These are phyloP conservation scores for Solanum medicagineum DNA, from an alignment of 257 asterid species.

Conservation along the genomic window DNA sequence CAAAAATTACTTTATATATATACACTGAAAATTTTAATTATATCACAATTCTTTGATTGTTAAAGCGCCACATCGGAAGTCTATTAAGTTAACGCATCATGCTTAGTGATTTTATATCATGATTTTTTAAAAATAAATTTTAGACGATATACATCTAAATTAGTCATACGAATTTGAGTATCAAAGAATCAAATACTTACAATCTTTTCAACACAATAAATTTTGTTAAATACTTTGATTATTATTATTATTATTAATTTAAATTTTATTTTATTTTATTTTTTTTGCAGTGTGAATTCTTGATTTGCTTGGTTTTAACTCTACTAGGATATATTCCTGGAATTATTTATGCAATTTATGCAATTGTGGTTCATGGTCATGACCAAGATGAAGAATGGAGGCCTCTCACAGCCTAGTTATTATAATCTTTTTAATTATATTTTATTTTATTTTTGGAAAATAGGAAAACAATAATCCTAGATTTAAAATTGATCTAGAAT, in stretches of 20 bases:
- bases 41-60: neutral
- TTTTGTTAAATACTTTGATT: neutral
- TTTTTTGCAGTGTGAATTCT: constrained; percentile 45
- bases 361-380: constrained; percentile 33
- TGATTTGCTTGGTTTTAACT: constrained; percentile 24
- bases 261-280: neutral
- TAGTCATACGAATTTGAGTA: neutral
- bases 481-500: neutral
- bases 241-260: neutral
- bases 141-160: neutral
- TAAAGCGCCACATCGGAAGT: too few relatives aligned
- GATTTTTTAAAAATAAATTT: neutral
- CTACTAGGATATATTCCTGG: constrained; percentile 55
- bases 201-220: neutral
- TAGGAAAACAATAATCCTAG: neutral
- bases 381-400: constrained; percentile 19
- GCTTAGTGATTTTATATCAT: neutral
- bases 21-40: neutral
- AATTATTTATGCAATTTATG: constrained; percentile 43
- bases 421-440: neutral
- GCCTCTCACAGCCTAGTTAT: constrained; percentile 19
- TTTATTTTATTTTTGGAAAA: neutral
- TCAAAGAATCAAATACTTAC: neutral
- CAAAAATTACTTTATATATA: neutral
- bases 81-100: neutral